Evolutionary conservation across 2,329 filamentous ascomycete species (phyloP).

Genomic region (Penicillium sp.): DNA sequence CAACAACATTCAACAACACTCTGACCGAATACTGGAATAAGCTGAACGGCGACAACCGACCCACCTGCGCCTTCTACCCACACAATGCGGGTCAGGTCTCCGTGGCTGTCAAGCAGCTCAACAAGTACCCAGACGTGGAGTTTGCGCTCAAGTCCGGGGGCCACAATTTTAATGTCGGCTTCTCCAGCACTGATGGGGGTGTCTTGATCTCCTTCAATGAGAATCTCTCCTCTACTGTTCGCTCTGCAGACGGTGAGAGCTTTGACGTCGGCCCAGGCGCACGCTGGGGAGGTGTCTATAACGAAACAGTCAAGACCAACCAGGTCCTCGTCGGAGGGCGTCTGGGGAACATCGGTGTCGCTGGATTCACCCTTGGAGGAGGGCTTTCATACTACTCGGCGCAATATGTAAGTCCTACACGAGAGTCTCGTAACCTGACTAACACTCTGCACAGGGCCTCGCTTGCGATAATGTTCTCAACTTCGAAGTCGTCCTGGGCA

Average conservation of each 20-base stretch:
- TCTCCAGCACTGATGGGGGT: not conserved
- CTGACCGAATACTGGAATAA: conserved; percentile 20
- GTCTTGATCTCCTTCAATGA: not conserved
- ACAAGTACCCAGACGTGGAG: not conserved
- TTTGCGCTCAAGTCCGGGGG: not conserved
- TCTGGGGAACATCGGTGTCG: conserved; percentile 19
- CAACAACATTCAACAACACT: not conserved
- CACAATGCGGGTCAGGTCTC: not conserved
- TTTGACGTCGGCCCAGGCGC: conserved; percentile 21
- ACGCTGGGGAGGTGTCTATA: conserved; percentile 22
- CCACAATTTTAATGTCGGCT: not conserved
- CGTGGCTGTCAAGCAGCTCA: not conserved
- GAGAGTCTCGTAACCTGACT: not conserved
- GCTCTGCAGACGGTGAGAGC: conserved; percentile 13
- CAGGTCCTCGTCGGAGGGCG: conserved; percentile 19
- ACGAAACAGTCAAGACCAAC: conserved; percentile 13
- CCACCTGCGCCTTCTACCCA: conserved; percentile 19
- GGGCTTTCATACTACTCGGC: conserved; percentile 23
- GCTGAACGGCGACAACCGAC: conserved; percentile 18
- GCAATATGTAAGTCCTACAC: conserved; percentile 15
- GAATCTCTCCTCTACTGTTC: conserved; percentile 12
- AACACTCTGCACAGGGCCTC: conserved; percentile 1
- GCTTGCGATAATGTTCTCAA: conserved; percentile 21
- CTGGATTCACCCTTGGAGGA: conserved; percentile 16
- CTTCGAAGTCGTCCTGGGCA: conserved; percentile 17